These are phyloP conservation scores for Monarda citriodora DNA, from an alignment of 305 asterid genomes.

Conservation along the genomic window DNA sequence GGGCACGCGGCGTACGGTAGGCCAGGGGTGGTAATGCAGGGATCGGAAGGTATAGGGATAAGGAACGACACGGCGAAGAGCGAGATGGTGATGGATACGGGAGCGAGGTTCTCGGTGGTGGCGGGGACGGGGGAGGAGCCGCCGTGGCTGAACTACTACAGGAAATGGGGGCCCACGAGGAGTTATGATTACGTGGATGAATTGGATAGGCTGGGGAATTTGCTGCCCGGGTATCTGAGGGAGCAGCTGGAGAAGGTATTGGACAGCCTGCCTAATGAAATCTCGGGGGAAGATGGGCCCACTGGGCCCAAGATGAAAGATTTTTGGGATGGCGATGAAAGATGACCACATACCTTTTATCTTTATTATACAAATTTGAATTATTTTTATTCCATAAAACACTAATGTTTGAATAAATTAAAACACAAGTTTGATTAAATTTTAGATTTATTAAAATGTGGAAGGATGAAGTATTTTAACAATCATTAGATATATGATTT, in stretches of 20 bases:
- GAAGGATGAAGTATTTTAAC: no score
- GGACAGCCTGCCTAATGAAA: constrained; percentile 51
- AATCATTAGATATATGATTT: no score
- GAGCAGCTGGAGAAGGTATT: constrained; percentile 35
- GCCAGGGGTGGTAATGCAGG: constrained; percentile 57
- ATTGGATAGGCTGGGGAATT: constrained; percentile 32
- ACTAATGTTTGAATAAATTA: no score
- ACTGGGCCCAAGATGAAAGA: constrained; percentile 78
- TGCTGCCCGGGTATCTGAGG: constrained; percentile 34
- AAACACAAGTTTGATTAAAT: no score
- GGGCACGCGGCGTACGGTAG: constrained; percentile 61
- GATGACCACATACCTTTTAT: constrained; percentile 6
- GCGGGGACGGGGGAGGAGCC: constrained; percentile 58
- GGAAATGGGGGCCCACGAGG: constrained; percentile 82
- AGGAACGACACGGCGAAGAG: constrained; percentile 70
- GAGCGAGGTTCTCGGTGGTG: constrained; percentile 40
- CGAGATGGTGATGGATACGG: constrained; percentile 50
- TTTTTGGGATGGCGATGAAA: constrained; percentile 73
- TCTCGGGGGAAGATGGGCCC: constrained; percentile 75
- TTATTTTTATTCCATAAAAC: not conserved
- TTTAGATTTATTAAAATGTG: no score
- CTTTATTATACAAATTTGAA: not conserved
- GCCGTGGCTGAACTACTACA: constrained; percentile 67
- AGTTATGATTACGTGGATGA: constrained; percentile 42
- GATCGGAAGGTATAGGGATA: constrained; percentile 50